Evolutionary conservation across 306 rosid genomes (phyloP).

Genomic region (Medicago lupulina): DNA sequence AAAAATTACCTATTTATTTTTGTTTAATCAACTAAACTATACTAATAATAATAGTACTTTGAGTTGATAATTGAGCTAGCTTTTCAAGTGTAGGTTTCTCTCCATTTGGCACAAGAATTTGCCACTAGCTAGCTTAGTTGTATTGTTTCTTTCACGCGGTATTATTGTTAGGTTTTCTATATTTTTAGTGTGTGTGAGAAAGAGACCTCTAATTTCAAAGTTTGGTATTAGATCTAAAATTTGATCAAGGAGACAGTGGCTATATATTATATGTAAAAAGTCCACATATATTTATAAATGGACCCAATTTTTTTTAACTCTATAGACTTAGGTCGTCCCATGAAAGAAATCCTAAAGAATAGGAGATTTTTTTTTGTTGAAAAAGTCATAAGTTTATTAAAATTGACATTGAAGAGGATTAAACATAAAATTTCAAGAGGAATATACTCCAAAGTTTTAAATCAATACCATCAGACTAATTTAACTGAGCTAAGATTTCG

Average conservation of each 20-base stretch:
- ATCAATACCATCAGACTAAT: too few relatives aligned
- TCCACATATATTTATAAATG: background rate
- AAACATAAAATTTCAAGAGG: too few relatives aligned
- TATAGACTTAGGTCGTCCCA: too few relatives aligned
- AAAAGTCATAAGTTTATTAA: too few relatives aligned
- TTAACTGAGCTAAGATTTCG: too few relatives aligned
- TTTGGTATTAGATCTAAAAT: constrained; percentile 18
- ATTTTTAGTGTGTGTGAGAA: background rate
- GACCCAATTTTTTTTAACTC: too few relatives aligned
- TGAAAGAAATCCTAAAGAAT: too few relatives aligned
- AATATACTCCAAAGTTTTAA: too few relatives aligned
- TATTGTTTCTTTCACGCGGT: constrained; percentile 37
- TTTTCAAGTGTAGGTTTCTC: background rate
- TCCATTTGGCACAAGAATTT: constrained; percentile 42
- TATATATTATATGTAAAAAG: background rate
- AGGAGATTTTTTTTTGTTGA: too few relatives aligned
- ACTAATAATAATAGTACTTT: background rate
- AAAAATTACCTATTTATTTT: background rate
- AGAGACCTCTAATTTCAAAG: background rate
- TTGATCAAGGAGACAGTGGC: background rate
- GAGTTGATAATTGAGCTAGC: too few relatives aligned
- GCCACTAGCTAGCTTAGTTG: background rate
- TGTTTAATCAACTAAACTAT: background rate
- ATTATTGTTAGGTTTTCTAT: constrained; percentile 3
- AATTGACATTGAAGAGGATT: too few relatives aligned